Conservation (phyloP, 768 basidiomycete species). For the Mycena galericulata region DNA sequence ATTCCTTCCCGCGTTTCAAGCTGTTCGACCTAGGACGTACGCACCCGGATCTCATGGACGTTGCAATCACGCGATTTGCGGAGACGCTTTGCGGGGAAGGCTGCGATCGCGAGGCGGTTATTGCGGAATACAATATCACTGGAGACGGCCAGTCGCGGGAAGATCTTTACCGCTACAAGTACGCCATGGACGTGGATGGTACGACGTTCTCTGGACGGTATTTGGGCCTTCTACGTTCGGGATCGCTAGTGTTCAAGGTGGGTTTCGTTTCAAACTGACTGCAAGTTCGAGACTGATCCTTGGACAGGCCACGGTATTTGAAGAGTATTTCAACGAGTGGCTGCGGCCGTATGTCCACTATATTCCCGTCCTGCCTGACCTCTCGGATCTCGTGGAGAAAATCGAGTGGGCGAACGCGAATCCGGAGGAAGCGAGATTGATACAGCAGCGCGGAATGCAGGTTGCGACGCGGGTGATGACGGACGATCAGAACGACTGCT, state of each 20-base stretch:
- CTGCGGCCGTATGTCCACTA: slow-evolving; percentile 10
- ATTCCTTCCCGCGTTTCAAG: neutral
- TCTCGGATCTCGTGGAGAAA: slow-evolving; percentile 1
- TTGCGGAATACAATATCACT: slow-evolving; percentile 21
- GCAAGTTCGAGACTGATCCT: too few species aligned
- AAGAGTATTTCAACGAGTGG: slow-evolving; percentile 14
- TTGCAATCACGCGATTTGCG: neutral
- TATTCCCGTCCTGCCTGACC: neutral
- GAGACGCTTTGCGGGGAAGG: neutral
- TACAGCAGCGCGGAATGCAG: slow-evolving; percentile 1
- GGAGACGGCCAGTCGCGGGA: neutral
- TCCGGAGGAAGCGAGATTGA: neutral
- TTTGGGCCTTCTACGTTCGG: neutral
- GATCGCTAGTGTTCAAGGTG: slow-evolving; percentile 20
- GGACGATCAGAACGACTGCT: slow-evolving; percentile 20
- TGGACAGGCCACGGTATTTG: neutral
- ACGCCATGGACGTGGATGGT: slow-evolving; percentile 13
- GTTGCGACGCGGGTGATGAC: neutral
- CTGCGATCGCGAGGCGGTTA: neutral
- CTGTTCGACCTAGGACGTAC: neutral
- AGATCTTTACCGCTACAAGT: slow-evolving; percentile 2
- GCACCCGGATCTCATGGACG: slow-evolving; percentile 19
- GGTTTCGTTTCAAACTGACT: too few species aligned
- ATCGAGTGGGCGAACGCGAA: slow-evolving; percentile 10
- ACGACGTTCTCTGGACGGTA: slow-evolving; percentile 14